These are phyloP conservation scores for Venturia pyrina DNA, from an alignment of 2,329 filamentous ascomycete genomes.

Conservation along the genomic window DNA sequence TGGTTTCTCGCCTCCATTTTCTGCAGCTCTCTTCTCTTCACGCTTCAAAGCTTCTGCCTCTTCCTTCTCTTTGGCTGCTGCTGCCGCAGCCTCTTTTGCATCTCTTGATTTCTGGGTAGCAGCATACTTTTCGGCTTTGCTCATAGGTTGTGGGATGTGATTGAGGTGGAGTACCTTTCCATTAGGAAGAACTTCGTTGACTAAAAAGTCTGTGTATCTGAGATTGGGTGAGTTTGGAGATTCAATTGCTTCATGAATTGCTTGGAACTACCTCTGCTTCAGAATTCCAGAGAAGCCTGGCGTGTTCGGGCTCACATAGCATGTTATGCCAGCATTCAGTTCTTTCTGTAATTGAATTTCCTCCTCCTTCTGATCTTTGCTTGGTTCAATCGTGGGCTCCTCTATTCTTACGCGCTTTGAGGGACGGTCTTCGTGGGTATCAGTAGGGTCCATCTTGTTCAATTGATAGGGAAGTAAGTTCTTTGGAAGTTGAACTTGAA, in stretches of 20 bases:
- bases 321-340: slow-evolving; percentile 47
- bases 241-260: background rate
- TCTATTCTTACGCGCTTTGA: slow-evolving; percentile 11
- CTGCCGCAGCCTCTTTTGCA: slow-evolving; percentile 2
- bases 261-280: slow-evolving; percentile 48
- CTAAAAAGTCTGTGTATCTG: slow-evolving; percentile 83
- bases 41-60: background rate
- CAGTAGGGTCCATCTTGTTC: background rate
- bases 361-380: background rate
- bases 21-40: background rate
- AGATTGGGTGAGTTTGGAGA: background rate
- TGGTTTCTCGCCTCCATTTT: slow-evolving; percentile 6
- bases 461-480: background rate
- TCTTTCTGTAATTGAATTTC: slow-evolving; percentile 26
- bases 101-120: background rate
- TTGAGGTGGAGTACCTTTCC: slow-evolving; percentile 67
- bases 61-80: slow-evolving; percentile 4
- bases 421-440: slow-evolving; percentile 4
- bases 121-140: slow-evolving; percentile 3
- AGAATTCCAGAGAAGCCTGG: slow-evolving; percentile 53
- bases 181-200: slow-evolving; percentile 74
- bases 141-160: slow-evolving; percentile 5
- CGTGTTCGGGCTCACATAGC: slow-evolving; percentile 49
- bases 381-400: background rate
- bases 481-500: background rate